phyloP scores from a whole-genome alignment of 306 rosid genomes.

The Vigna mungo region DNA sequence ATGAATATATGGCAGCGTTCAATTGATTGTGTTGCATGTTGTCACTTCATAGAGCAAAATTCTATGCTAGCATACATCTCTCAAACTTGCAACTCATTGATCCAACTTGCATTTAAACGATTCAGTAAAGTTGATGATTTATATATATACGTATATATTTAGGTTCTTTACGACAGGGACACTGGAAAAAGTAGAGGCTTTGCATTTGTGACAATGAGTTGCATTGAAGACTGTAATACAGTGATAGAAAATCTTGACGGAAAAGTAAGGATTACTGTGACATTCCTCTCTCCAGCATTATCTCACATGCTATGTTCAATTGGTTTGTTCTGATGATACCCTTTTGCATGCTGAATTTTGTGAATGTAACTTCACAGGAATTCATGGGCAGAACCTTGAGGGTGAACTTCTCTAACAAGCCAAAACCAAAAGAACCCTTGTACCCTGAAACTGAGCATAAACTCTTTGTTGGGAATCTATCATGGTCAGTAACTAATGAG shows the following conservation, averaged over 20 bases:
- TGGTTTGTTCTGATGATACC: slow-evolving; percentile 5
- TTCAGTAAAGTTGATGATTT: slow-evolving; percentile 30
- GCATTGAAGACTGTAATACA: slow-evolving; percentile 72
- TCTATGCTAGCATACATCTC: slow-evolving; percentile 11
- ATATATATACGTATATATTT: background rate
- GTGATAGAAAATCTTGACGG: slow-evolving; percentile 84
- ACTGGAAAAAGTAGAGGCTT: slow-evolving; percentile 95
- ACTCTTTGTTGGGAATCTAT: slow-evolving; percentile 87
- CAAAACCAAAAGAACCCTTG: slow-evolving; percentile 77
- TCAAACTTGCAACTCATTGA: slow-evolving; percentile 26
- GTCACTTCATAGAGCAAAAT: background rate
- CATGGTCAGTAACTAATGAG: slow-evolving; percentile 92
- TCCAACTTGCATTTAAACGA: slow-evolving; percentile 1
- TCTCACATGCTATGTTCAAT: background rate
- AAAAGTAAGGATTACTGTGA: slow-evolving; percentile 61
- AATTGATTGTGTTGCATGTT: background rate
- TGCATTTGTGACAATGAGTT: slow-evolving; percentile 95
- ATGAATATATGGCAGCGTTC: too few relatives aligned
- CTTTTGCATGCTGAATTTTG: slow-evolving; percentile 23
- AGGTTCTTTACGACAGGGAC: slow-evolving; percentile 87
- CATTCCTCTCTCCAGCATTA: background rate
- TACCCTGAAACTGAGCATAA: slow-evolving; percentile 88
- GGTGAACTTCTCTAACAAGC: slow-evolving; percentile 89
- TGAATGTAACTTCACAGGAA: slow-evolving; percentile 60
- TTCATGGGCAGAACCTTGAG: slow-evolving; percentile 82